Percentiles rank a stretch among this genome's conserved stretches.
phyloP scores from a whole-genome alignment of 1,284 basidiomycete genomes.

The Sporisorium graminicola region DNA sequence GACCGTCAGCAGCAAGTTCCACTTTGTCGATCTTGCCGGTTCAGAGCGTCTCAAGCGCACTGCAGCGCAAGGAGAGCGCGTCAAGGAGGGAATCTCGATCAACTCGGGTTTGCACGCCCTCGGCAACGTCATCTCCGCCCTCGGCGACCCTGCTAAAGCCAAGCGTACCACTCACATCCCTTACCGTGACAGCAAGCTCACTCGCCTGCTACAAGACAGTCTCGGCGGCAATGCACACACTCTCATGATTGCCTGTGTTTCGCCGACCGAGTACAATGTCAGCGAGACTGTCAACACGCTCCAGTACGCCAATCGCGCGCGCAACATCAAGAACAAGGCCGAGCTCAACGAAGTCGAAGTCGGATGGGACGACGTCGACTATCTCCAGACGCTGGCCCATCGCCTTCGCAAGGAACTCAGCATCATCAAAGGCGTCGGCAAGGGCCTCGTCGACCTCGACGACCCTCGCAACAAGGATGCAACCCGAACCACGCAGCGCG shows the following conservation, averaged over 20 bases:
- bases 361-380: constrained; percentile 98
- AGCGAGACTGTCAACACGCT: constrained; percentile 96
- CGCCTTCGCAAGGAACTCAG: constrained; percentile 86
- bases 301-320: constrained; percentile 96
- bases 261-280: constrained; percentile 93
- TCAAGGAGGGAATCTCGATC: constrained; percentile 87
- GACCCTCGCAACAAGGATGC: constrained; percentile 38
- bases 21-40: constrained; percentile 97
- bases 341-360: constrained; percentile 93
- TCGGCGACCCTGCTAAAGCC: constrained; percentile 86
- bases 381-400: constrained; percentile 77
- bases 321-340: constrained; percentile 96
- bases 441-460: constrained; percentile 41
- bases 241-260: constrained; percentile 98
- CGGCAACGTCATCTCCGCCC: constrained; percentile 97
- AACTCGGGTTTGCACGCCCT: constrained; percentile 96
- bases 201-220: constrained; percentile 91
- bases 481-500: constrained; percentile 71
- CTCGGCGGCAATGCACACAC: constrained; percentile 98
- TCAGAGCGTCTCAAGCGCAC: constrained; percentile 80
- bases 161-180: constrained; percentile 79
- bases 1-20: constrained; percentile 93
- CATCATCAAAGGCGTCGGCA: constrained; percentile 76
- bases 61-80: constrained; percentile 83
- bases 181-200: constrained; percentile 97